Evolutionary conservation across 2,329 filamentous ascomycete genomes (phyloP), one percentile per base, ranked within the genome.

Genomic region (Pseudogymnoascus verrucosus): DNA sequence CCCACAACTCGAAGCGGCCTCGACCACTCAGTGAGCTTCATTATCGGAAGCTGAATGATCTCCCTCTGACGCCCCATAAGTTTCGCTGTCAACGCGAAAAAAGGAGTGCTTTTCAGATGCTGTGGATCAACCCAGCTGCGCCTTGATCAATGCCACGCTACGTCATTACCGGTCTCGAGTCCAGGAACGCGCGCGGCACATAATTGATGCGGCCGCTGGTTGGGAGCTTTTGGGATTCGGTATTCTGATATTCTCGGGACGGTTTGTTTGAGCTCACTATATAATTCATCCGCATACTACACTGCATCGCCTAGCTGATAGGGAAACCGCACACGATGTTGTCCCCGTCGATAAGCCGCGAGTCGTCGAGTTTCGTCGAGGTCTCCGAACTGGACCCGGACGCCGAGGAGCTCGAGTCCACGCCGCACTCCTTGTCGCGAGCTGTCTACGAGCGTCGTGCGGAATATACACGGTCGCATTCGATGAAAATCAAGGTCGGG

Each of bases 401-500:
- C 44, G 44, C 23, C 44, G 44, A 51, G 23, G 44, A 31, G 4
- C 23, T 51, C 44, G 44, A 51, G 44, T 51, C 79, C 12, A 80
- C 77, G 39, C 83, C 82, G 1, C 79, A 82, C 62, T 87, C 85
- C 3, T 81, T 89, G n/a, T 84, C 84, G 54, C 80, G 79, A 66
- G 84, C 84, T 31, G 79, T 98, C 40, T 84, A 88, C 72, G 86
- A 89, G 40, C 84, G 95, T 62, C 84, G 87, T 70, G 78, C 84
- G 60, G 93, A 98, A 74, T 99, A 93, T 74, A 88, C 89, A 26
- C 84, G 87, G 39, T 84, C 87, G 47, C 87, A 87, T 73, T 83
- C 83, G 61, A 85, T 96, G 69, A 88, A 87, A 68, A 84, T 99
- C 75, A 97, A 97, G 76, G 83, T 99, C 61, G 95, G 93, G 44